A percentile compares a stretch with the other conserved stretches of the same genome.
phyloP scores from a whole-genome alignment of 1,284 basidiomycete species.

The Sanghuangporus sanghuang region DNA sequence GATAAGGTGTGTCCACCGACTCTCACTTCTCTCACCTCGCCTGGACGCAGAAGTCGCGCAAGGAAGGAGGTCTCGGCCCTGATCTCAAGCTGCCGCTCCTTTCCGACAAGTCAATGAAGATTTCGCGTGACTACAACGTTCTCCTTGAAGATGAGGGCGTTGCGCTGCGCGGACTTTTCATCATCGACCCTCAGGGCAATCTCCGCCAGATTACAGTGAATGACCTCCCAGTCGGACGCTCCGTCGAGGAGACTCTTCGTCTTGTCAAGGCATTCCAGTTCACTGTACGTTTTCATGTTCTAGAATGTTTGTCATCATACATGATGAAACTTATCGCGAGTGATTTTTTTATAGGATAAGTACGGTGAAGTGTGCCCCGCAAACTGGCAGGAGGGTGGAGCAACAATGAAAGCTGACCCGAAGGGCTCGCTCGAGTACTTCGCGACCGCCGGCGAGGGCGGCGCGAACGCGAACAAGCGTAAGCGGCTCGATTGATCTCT shows the following conservation, averaged over 20 bases:
- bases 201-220: constrained; percentile 84
- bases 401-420: constrained; percentile 77
- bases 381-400: constrained; percentile 74
- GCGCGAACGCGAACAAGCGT: constrained; percentile 11
- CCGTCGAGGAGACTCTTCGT: constrained; percentile 85
- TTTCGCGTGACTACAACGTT: constrained; percentile 77
- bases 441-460: constrained; percentile 20
- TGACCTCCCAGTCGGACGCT: constrained; percentile 86
- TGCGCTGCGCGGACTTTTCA: constrained; percentile 81
- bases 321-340: background rate
- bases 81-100: constrained; percentile 77
- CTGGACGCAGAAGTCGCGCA: constrained; percentile 77
- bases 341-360: constrained; percentile 49
- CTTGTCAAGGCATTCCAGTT: constrained; percentile 91
- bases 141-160: constrained; percentile 83
- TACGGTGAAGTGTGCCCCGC: constrained; percentile 89
- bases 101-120: constrained; percentile 65
- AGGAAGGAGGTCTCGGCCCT: constrained; percentile 83
- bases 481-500: constrained; percentile 15
- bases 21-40: constrained; percentile 86
- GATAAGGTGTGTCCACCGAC: constrained; percentile 72
- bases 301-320: background rate
- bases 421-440: constrained; percentile 77
- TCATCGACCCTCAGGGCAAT: constrained; percentile 85
- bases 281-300: constrained; percentile 44